Percentiles rank a stretch among this genome's conserved stretches.
Conservation (phyloP, 371 early-diverging fungal species). For the Capniomyces stellatus region DNA sequence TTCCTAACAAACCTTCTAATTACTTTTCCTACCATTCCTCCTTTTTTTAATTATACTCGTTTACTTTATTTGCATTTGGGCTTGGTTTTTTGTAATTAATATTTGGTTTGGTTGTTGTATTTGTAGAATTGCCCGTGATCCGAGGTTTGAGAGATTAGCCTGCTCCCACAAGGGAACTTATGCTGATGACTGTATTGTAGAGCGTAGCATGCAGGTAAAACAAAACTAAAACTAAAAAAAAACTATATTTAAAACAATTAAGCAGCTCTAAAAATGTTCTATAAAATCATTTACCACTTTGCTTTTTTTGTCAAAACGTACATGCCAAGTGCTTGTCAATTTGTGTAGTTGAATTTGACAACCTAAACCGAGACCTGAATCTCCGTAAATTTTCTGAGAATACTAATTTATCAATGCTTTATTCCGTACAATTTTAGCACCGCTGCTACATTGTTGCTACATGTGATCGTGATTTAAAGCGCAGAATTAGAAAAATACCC, state of each 20-base stretch:
- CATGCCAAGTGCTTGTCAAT: no score
- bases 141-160: slow-evolving; percentile 85
- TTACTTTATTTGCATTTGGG: slow-evolving; percentile 8
- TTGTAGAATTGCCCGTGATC: slow-evolving; percentile 77
- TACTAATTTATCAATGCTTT: no score
- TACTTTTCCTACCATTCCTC: no score
- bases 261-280: no score
- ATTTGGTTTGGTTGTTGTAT: neutral
- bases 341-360: no score
- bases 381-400: no score
- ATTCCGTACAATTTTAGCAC: slow-evolving; percentile 37
- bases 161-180: slow-evolving; percentile 99
- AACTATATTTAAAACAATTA: no score
- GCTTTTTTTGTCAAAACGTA: neutral
- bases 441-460: slow-evolving; percentile 99
- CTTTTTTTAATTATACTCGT: no score
- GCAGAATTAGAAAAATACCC: slow-evolving; percentile 94
- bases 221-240: no score
- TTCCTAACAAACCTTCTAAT: neutral
- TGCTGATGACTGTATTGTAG: slow-evolving; percentile 99
- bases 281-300: no score
- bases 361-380: no score
- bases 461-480: slow-evolving; percentile 95
- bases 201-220: slow-evolving; percentile 71
- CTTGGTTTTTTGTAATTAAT: slow-evolving; percentile 3